Base-by-base conservation (phyloP, 2,329 filamentous ascomycete species). In the Trichoderma sp. region DNA sequence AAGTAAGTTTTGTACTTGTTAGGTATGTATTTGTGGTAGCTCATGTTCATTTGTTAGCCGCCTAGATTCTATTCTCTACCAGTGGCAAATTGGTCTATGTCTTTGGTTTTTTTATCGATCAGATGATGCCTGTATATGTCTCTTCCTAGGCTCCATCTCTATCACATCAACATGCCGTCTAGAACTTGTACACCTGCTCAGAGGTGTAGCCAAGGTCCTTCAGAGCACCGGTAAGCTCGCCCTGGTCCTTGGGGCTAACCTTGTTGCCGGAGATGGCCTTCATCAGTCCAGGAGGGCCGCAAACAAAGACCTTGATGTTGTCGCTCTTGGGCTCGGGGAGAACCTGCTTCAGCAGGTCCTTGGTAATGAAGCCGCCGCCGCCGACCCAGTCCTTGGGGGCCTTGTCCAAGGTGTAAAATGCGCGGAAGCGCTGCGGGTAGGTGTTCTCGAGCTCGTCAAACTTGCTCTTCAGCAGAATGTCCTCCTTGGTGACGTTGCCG, bases 161-260 rank as follows among this genome's bases (percentile, higher is more conserved):
- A 12, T 24, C 51, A 15, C 36, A 24, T 58, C 4, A 47, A 47
- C 34, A 67, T 30, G 32, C 34, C 15, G 58, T 70, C 63, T 86
- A 97, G 79, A 97, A 97, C 88, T 98, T 98, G 87, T 93, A 97
- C 43, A 98, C 95, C 86, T 98, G 96, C 73, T 98, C 86, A 65
- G 81, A 75, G 32, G 75, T 79, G 78, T 87, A 88, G 62, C 94
- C 94, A 47, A 98, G 86, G 78, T 97, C 93, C 85, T 94, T 92
- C 75, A 99, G 86, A 75, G 91, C 86, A 74, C 93, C 96, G 9
- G 85, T 86, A 75, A 99, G 87, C 84, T 98, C 95, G 76, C 96
- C 96, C 85, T 99, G 96, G 81, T 99, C 94, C 78, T 89, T 87
- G n/a, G 95, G 94, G 83, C 92, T 96, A 82, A 92, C 91, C 93